Evolutionary conservation across 163 green algal genomes (phyloP).

Genomic region (Chloromonas sp.): DNA sequence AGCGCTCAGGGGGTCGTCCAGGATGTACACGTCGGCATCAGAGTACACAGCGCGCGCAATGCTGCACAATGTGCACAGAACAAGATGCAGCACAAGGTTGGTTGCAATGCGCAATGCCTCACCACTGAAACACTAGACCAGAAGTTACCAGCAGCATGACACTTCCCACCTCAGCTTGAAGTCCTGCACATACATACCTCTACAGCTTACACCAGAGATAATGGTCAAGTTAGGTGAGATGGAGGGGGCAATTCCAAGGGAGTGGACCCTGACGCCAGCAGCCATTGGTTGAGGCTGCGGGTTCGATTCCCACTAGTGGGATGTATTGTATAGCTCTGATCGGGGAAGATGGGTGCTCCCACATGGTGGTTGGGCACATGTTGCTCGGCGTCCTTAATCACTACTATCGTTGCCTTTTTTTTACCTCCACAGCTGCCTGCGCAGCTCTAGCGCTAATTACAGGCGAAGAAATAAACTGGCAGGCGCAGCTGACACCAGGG

Average conservation of each 20-base stretch:
- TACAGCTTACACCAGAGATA: background rate
- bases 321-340: background rate
- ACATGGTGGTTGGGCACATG: too few relatives aligned
- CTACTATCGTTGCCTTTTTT: too few relatives aligned
- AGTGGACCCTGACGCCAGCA: too few relatives aligned
- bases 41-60: conserved; percentile 53
- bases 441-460: too few relatives aligned
- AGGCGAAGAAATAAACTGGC: background rate
- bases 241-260: background rate
- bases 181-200: background rate
- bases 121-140: background rate
- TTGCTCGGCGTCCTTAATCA: too few relatives aligned
- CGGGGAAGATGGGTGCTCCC: too few relatives aligned
- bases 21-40: conserved; percentile 79
- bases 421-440: too few relatives aligned
- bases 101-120: background rate
- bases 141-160: background rate
- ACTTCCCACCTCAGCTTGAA: background rate
- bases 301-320: too few relatives aligned
- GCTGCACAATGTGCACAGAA: background rate
- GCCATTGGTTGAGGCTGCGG: too few relatives aligned
- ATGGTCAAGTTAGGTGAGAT: background rate
- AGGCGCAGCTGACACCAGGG: background rate
- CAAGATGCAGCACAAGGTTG: background rate
- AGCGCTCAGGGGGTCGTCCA: conserved; percentile 91